Percentiles rank a stretch among this genome's conserved stretches.
Conservation (phyloP, 306 rosid genomes). For the Medicago ruthenica region DNA sequence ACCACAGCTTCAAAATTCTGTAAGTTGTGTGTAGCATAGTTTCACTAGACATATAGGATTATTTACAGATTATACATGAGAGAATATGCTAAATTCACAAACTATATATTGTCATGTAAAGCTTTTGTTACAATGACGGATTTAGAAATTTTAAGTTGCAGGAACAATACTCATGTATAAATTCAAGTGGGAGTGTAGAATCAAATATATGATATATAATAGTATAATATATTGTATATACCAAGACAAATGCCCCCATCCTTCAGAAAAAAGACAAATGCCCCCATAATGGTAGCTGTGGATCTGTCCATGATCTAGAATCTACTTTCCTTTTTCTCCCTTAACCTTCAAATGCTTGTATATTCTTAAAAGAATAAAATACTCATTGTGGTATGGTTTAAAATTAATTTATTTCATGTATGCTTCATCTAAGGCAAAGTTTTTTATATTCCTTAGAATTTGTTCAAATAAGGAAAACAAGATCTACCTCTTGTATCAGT, state of each 20-base stretch:
- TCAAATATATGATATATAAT: background rate
- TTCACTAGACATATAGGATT: constrained; percentile 18
- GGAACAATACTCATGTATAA: background rate
- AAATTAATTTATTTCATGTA: constrained; percentile 26
- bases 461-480: constrained; percentile 32
- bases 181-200: background rate
- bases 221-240: background rate
- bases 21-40: constrained; percentile 9
- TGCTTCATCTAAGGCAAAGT: constrained; percentile 14
- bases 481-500: background rate
- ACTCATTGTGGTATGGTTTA: constrained; percentile 21
- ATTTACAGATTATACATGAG: constrained; percentile 6
- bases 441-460: background rate
- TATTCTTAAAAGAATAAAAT: constrained; percentile 34
- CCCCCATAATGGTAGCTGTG: background rate
- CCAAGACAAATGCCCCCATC: background rate
- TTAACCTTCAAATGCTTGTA: constrained; percentile 29
- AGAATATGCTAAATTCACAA: constrained; percentile 40
- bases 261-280: background rate
- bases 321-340: constrained; percentile 15
- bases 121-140: background rate
- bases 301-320: constrained; percentile 24
- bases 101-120: constrained; percentile 1
- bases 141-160: background rate
- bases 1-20: constrained; percentile 1